Conservation (phyloP, 1,284 basidiomycete genomes). For the Hemileia vastatrix region DNA sequence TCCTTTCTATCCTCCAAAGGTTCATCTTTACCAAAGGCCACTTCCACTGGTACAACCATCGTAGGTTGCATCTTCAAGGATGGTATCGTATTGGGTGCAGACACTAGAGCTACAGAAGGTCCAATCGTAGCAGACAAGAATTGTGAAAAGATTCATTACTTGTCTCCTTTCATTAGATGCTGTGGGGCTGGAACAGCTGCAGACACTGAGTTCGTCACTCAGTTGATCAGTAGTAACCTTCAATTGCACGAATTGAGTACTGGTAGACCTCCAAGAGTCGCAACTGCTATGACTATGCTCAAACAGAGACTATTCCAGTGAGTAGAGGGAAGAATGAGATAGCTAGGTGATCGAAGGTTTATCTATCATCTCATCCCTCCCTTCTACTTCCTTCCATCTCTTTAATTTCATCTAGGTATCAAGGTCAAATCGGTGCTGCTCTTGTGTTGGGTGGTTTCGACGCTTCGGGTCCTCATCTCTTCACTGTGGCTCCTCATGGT, state of each 20-base stretch:
- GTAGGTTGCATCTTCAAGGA: conserved; percentile 87
- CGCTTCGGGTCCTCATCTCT: conserved; percentile 79
- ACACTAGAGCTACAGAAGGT: conserved; percentile 89
- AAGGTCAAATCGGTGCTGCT: conserved; percentile 87
- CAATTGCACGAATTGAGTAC: conserved; percentile 75
- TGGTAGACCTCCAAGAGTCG: conserved; percentile 74
- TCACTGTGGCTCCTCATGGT: conserved; percentile 91
- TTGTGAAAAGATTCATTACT: conserved; percentile 99
- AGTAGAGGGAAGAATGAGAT: too few species aligned
- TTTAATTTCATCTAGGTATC: conserved; percentile 54
- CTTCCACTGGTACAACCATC: conserved; percentile 94
- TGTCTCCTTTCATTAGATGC: conserved; percentile 84
- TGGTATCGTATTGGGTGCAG: conserved; percentile 88
- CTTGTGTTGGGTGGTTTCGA: conserved; percentile 96
- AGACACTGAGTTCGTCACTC: conserved; percentile 75
- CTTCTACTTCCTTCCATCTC: background rate
- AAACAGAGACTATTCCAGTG: conserved; percentile 76
- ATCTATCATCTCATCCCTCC: background rate
- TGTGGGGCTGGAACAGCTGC: conserved; percentile 97
- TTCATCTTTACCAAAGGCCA: conserved; percentile 36
- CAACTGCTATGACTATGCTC: conserved; percentile 96
- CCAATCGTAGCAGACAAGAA: conserved; percentile 98
- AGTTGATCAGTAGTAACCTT: conserved; percentile 84
- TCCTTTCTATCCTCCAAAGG: conserved; percentile 27
- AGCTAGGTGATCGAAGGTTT: conserved; percentile 24